Evolutionary conservation across 208 protist genomes (phyloP), one percentile per base, ranked within the genome.

Genomic region (Angomonas deanei): DNA sequence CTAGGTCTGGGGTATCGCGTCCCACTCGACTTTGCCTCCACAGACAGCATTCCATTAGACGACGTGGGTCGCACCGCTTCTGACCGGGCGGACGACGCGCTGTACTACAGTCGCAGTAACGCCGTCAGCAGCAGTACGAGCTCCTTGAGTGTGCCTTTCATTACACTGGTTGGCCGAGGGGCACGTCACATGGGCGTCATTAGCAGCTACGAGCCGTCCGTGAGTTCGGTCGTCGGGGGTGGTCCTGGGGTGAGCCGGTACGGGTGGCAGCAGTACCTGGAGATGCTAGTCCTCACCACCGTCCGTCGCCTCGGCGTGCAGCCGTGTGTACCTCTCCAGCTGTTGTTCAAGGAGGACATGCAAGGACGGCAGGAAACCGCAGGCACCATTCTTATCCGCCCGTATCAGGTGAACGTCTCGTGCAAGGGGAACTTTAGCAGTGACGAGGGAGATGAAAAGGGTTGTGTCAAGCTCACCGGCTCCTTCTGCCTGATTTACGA

Each of bases 1-100:
- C 81, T 92, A 30, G 88, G 88, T 13, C 64, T 94, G 17, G 88
- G 88, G 53, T 83, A 85, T 61, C 84, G 87, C 57, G 72, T 94
- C 1, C 80, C 88, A 3, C 70, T 92, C 24, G 79, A 89, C 63
- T 94, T 91, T 54, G 53, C 72, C 1, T 68, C 90, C 31, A 63
- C 61, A 34, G 68, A 77, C 36, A 58, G 31, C 31, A 46, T 74
- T 38, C 49, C n/a, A n/a, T 49, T 64, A 49, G 50, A 28, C 3
- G 32, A 48, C 36, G 11, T 19, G 8, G 32, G 60, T 17, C 36
- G 27, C 36, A 38, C 15, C 13, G 39, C 17, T 24, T 61, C 52
- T 4, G 56, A 56, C 28, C 3, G 13, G n/a, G 6, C 39, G 47
- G 58, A 3, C 24, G n/a, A n/a, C n/a, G n/a, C n/a, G n/a, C n/a